These are phyloP conservation scores for Thalassia testudinum DNA, from an alignment of 116 monocot genomes.

Conservation along the genomic window DNA sequence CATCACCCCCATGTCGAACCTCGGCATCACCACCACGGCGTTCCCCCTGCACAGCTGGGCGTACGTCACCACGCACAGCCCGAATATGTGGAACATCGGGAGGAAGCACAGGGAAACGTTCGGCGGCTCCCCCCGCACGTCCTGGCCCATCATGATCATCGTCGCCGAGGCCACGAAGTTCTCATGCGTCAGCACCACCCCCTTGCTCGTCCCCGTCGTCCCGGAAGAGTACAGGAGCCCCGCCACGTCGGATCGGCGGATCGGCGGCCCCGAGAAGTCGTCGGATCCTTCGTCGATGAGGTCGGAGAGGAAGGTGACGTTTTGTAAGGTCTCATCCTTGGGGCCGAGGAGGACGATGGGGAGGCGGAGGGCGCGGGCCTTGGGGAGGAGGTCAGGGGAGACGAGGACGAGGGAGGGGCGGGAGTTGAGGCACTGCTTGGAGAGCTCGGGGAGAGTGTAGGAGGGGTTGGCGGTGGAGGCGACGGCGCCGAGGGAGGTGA, in stretches of 20 bases:
- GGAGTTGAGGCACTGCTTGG: constrained; percentile 53
- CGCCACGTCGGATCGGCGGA: constrained; percentile 20
- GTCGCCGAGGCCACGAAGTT: constrained; percentile 29
- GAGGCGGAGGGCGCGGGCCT: constrained; percentile 25
- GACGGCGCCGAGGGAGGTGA: constrained; percentile 35
- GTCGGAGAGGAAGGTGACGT: constrained; percentile 12
- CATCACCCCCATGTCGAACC: constrained; percentile 41
- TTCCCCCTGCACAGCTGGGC: constrained; percentile 35
- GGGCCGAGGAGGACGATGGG: constrained; percentile 27
- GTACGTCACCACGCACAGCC: constrained; percentile 25
- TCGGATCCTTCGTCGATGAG: constrained; percentile 6
- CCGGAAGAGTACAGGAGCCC: constrained; percentile 72
- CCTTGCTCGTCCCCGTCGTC: constrained; percentile 62
- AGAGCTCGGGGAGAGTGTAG: constrained; percentile 55
- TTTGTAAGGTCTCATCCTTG: not conserved
- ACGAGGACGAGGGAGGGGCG: constrained; percentile 37
- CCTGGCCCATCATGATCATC: constrained; percentile 19
- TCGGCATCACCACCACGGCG: constrained; percentile 29
- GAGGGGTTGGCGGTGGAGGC: constrained; percentile 44
- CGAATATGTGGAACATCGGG: constrained; percentile 63
- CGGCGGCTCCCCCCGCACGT: constrained; percentile 11
- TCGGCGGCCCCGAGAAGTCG: constrained; percentile 12
- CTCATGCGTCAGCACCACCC: constrained; percentile 50
- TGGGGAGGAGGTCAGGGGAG: constrained; percentile 24
- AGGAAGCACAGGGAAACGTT: constrained; percentile 38